phyloP scores from a whole-genome alignment of 169 alveolate genomes.

The Plasmodium yoelii region DNA sequence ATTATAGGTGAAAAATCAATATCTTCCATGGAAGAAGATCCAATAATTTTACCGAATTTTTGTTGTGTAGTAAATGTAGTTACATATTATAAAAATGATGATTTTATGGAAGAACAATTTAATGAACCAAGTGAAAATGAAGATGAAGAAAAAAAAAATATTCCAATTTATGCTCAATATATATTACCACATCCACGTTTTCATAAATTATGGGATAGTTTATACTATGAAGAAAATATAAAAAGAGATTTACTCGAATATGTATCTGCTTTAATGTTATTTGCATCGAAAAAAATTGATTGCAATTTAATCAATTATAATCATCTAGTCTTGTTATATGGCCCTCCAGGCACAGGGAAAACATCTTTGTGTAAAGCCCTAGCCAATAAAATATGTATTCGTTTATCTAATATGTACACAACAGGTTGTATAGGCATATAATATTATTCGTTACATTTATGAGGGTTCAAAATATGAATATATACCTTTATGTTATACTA shows the following conservation, averaged over 20 bases:
- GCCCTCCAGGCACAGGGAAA: constrained; percentile 89
- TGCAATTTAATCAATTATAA: constrained; percentile 84
- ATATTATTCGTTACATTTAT: not conserved
- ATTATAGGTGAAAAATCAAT: constrained; percentile 68
- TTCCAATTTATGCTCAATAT: constrained; percentile 83
- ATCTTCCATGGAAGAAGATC: constrained; percentile 75
- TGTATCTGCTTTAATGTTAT: constrained; percentile 82
- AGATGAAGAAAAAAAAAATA: constrained; percentile 39
- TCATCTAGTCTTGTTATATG: constrained; percentile 84
- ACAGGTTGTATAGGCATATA: constrained; percentile 16
- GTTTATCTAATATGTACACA: constrained; percentile 69
- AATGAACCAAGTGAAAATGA: constrained; percentile 72
- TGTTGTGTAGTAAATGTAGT: constrained; percentile 75
- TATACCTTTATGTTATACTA: no score
- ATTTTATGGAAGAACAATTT: constrained; percentile 68
- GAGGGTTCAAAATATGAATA: no score
- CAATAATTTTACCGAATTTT: constrained; percentile 62
- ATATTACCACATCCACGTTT: constrained; percentile 82
- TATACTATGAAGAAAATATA: constrained; percentile 82
- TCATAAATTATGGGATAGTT: constrained; percentile 86
- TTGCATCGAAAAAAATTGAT: constrained; percentile 81
- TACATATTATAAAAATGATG: constrained; percentile 73
- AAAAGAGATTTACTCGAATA: constrained; percentile 84
- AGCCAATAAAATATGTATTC: constrained; percentile 81
- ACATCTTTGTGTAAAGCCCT: constrained; percentile 81